Percentiles rank a stretch among this genome's conserved stretches.
Evolutionary conservation across 106 monocot genomes (phyloP).

Genomic region (Dioscorea zingiberensis): DNA sequence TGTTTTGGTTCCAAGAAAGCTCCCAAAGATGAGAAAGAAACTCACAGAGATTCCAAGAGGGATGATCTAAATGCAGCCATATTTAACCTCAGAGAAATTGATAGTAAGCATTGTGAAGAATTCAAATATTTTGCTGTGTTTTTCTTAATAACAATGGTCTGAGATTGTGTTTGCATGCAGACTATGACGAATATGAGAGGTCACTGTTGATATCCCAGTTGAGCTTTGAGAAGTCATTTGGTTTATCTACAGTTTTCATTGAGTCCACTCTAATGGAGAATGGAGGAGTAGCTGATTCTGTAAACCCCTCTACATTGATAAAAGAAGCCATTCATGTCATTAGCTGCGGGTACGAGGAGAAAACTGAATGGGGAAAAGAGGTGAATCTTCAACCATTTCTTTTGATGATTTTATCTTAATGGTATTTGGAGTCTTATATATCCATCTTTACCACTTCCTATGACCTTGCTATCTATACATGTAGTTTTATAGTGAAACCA

Average conservation of each 20-base stretch:
- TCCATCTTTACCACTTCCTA: no score
- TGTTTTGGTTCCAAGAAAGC: constrained; percentile 53
- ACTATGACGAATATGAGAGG: constrained; percentile 86
- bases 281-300: constrained; percentile 70
- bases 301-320: constrained; percentile 64
- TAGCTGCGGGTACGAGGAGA: constrained; percentile 95
- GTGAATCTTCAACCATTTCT: constrained; percentile 12
- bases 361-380: constrained; percentile 99
- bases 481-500: no score
- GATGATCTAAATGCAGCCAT: constrained; percentile 92
- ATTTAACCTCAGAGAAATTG: constrained; percentile 86
- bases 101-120: constrained; percentile 46
- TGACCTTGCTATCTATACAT: no score
- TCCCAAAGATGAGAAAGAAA: constrained; percentile 44
- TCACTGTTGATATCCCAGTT: constrained; percentile 80
- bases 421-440: no score
- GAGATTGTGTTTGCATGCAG: constrained; percentile 22
- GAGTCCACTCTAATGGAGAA: constrained; percentile 94
- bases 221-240: constrained; percentile 97
- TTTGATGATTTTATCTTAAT: background rate
- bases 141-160: no score
- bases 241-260: constrained; percentile 79
- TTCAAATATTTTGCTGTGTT: background rate
- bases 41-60: constrained; percentile 42
- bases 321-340: constrained; percentile 98